A percentile compares a stretch with the other conserved stretches of the same genome.
Evolutionary conservation across 345 rosid genomes (phyloP).

Genomic region (Reutealis trisperma): DNA sequence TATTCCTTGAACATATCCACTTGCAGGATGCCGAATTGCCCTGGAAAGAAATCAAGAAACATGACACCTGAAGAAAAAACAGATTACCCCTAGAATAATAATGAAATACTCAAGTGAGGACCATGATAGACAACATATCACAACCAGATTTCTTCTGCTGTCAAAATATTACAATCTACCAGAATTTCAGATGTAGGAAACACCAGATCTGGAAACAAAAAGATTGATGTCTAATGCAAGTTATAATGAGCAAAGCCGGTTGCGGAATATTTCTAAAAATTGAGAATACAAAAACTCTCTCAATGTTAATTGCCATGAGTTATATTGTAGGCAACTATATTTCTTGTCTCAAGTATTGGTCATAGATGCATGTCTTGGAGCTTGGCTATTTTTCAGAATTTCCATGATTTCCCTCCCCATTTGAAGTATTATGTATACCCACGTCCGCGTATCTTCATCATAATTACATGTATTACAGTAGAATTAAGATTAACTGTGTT

Average conservation of each 20-base stretch:
- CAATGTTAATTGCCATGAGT: background rate
- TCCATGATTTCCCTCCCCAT: background rate
- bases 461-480: background rate
- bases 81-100: constrained; percentile 13
- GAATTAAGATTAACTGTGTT: background rate
- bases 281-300: background rate
- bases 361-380: no score
- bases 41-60: constrained; percentile 45
- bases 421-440: background rate
- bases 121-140: background rate
- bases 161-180: constrained; percentile 11
- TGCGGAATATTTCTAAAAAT: background rate
- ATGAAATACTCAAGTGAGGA: background rate
- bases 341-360: background rate
- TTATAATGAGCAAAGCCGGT: background rate
- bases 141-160: constrained; percentile 9
- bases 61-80: constrained; percentile 12
- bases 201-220: background rate
- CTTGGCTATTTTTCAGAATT: background rate
- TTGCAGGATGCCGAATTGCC: constrained; percentile 99
- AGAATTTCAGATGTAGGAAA: background rate
- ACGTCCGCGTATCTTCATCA: background rate
- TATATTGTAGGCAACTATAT: background rate
- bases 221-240: background rate
- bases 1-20: constrained; percentile 99